phyloP scores from a whole-genome alignment of 495 filamentous ascomycete genomes.

The Darksidea phi region DNA sequence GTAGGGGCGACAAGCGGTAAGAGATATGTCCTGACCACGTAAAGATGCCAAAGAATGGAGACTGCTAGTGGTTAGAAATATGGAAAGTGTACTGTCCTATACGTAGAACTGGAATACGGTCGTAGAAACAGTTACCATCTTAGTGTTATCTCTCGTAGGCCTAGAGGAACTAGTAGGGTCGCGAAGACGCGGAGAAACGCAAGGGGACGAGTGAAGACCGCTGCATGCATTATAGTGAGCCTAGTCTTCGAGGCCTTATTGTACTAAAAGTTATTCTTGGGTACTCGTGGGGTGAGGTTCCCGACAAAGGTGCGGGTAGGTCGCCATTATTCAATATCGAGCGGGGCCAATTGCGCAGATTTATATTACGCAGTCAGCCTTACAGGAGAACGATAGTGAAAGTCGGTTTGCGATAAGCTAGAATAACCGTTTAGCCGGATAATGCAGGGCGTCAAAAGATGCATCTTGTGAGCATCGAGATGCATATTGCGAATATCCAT shows the following conservation, averaged over 20 bases:
- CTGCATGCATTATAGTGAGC: no score
- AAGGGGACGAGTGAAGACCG: background rate
- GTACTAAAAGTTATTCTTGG: constrained; percentile 13
- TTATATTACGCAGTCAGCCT: constrained; percentile 17
- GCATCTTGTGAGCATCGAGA: background rate
- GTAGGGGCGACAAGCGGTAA: background rate
- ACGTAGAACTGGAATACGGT: no score
- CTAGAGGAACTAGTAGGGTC: no score
- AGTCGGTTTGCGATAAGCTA: background rate
- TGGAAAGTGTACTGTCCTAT: no score
- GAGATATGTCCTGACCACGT: background rate
- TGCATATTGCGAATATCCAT: constrained; percentile 5
- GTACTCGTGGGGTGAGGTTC: background rate
- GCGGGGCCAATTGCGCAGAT: constrained; percentile 11
- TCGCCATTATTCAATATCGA: constrained; percentile 23
- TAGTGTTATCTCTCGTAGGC: no score
- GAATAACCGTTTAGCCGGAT: constrained; percentile 23
- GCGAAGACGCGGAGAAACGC: background rate
- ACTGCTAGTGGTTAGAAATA: no score
- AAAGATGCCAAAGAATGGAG: background rate
- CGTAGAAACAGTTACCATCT: no score
- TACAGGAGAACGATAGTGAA: background rate
- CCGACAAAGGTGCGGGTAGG: constrained; percentile 4
- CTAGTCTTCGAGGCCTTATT: background rate
- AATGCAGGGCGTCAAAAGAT: constrained; percentile 4